Evolutionary conservation across 768 basidiomycete species (phyloP), one percentile per base, ranked within the genome.

Genomic region (Royoungia palumana): DNA sequence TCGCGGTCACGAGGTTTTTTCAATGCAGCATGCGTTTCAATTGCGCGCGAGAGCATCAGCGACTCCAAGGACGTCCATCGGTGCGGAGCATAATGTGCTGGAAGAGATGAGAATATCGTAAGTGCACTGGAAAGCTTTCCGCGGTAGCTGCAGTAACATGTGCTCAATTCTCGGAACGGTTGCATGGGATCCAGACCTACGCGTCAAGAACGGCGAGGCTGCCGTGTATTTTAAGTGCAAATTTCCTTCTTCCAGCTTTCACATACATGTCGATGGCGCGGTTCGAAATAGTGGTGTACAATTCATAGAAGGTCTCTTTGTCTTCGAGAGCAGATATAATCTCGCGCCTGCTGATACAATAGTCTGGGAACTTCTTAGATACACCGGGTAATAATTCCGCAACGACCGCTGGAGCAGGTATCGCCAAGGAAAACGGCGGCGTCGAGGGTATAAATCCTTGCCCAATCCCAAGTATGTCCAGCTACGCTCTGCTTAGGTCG

Each of bases 161-260:
- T 16, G 32, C 28, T 64, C 21, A 60, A 44, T 40, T 41, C 41
- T 30, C 32, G 22, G 35, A 41, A 22, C 32, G n/a, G 51, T 39
- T 20, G n/a, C n/a, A n/a, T 36, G 24, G 30, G 37, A 32, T 30
- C 16, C 20, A 11, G 4, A 71, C 92, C 55, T 72, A 97, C 95
- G 86, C 67, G 55, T 97, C 94, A 32, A 98, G 77, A 14, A 88
- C 89, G 4, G 94, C 95, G 14, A 97, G 73, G 58, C 79, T 85
- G 2, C 89, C 90, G 53, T 94, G 89, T 41, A 97, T 69, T 57
- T 87, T 87, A 30, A 94, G 70, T 10, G 92, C 93, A 61, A 87
- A 90, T 60, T 95, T 88, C 41, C 85, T 77, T 37, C 94, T 81
- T 16, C 85, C 87, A n/a, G 87, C 85, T 55, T 80, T 84, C 42